Conservation (phyloP, 306 rosid genomes). For the Sechiopsis laciniata region DNA sequence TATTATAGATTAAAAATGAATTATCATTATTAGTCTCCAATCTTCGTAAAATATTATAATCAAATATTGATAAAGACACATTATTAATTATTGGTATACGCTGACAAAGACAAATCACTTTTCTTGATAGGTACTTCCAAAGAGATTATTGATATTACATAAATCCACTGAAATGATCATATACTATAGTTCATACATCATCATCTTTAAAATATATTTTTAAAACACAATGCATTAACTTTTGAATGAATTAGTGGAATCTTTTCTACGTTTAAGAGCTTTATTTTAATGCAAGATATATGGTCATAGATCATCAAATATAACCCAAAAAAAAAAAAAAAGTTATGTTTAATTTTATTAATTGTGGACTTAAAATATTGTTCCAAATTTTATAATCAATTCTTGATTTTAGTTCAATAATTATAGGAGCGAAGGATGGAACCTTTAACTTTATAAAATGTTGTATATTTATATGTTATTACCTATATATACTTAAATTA, state of each 20-base stretch:
- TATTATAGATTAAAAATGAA: background rate
- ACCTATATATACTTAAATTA: no score
- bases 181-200: background rate
- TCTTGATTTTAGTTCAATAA: background rate
- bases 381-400: no score
- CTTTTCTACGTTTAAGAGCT: background rate
- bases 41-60: background rate
- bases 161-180: background rate
- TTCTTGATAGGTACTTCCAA: constrained; percentile 9
- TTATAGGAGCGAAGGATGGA: background rate
- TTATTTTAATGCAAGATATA: background rate
- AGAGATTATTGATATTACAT: background rate
- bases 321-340: background rate
- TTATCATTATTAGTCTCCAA: background rate
- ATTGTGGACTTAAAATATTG: background rate
- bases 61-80: background rate
- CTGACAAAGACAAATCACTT: constrained; percentile 12
- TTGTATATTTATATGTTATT: no score
- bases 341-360: background rate
- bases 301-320: background rate
- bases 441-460: no score
- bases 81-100: background rate
- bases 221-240: background rate
- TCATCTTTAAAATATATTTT: background rate
- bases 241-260: background rate